Conservation (phyloP, 192 early-diverging fungal genomes). For the Diversispora eburnea region DNA sequence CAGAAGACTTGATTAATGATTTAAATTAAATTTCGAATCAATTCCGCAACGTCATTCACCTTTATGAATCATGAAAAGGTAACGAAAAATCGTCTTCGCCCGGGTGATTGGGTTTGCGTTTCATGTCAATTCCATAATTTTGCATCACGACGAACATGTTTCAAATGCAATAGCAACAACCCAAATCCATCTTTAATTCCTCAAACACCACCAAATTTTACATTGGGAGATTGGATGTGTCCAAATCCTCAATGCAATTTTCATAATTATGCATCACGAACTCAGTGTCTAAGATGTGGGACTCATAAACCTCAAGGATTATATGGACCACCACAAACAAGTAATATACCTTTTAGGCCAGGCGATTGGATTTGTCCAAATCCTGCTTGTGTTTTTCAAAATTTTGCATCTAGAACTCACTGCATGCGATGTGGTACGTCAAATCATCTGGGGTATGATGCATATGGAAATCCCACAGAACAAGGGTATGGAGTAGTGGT, state of each 20-base stretch:
- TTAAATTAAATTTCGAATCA: background rate
- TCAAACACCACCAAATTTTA: conserved; percentile 43
- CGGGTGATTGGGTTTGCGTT: conserved; percentile 75
- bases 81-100: conserved; percentile 46
- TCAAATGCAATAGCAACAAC: conserved; percentile 62
- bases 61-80: conserved; percentile 19
- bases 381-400: conserved; percentile 64
- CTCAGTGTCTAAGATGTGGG: conserved; percentile 53
- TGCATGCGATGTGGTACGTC: conserved; percentile 61
- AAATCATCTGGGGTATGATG: conserved; percentile 32
- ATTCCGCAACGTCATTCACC: background rate
- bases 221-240: conserved; percentile 63
- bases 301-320: conserved; percentile 38
- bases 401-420: conserved; percentile 67
- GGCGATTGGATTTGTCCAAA: conserved; percentile 78
- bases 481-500: conserved; percentile 30
- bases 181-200: conserved; percentile 41
- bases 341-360: conserved; percentile 48
- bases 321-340: conserved; percentile 30
- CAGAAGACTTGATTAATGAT: background rate
- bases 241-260: conserved; percentile 54
- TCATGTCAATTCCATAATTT: conserved; percentile 72
- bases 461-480: conserved; percentile 29
- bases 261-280: conserved; percentile 62
- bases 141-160: conserved; percentile 58